Percentiles rank a stretch among this genome's conserved stretches.
These are phyloP conservation scores for Microsporum ferrugineum DNA, from an alignment of 2,329 filamentous ascomycete genomes.

Conservation along the genomic window DNA sequence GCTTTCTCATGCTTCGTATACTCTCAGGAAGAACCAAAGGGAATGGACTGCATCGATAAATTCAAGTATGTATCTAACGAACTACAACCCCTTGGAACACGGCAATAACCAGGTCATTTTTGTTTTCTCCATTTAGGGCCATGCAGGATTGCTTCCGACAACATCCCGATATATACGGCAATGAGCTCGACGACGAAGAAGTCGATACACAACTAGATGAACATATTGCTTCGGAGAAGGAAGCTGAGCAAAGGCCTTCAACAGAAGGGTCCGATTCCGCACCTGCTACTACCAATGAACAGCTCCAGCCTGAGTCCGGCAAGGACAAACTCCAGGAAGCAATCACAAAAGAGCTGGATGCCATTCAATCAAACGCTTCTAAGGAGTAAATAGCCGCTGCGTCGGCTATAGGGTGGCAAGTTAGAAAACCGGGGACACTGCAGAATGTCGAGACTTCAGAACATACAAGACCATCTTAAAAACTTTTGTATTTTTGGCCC, in stretches of 20 bases:
- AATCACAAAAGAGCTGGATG: conserved; percentile 17
- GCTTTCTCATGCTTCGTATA: conserved; percentile 99
- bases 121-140: conserved; percentile 43
- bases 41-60: conserved; percentile 93
- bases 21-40: conserved; percentile 88
- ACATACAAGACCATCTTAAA: neutral
- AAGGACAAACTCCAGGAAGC: conserved; percentile 1
- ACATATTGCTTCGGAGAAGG: conserved; percentile 20
- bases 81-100: neutral
- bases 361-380: conserved; percentile 4
- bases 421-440: neutral
- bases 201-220: conserved; percentile 30
- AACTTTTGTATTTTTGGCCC: neutral
- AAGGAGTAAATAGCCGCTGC: neutral
- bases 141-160: conserved; percentile 97
- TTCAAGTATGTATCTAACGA: conserved; percentile 60
- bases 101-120: conserved; percentile 15
- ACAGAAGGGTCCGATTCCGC: conserved; percentile 1
- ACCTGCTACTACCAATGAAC: conserved; percentile 15
- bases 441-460: neutral
- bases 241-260: conserved; percentile 13
- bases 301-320: conserved; percentile 8
- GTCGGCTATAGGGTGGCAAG: neutral
- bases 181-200: conserved; percentile 68
- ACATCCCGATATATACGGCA: conserved; percentile 86